phyloP scores from a whole-genome alignment of 2,329 filamentous ascomycete genomes.

The Fonsecaea pedrosoi region DNA sequence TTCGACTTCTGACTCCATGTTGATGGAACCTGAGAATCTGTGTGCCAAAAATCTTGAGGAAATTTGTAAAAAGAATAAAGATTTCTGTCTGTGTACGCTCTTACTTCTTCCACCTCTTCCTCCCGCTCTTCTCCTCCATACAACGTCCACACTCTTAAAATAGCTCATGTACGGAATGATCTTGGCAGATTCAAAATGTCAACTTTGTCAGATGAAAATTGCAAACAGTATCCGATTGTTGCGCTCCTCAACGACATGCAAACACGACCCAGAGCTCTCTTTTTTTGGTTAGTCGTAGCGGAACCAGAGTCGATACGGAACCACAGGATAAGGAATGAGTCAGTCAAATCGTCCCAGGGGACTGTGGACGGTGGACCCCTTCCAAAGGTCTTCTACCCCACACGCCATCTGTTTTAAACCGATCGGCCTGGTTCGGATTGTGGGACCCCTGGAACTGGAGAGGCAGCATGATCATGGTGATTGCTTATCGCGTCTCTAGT shows the following conservation, averaged over 20 bases:
- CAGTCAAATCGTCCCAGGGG: neutral
- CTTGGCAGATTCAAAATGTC: neutral
- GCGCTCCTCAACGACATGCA: neutral
- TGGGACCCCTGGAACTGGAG: neutral
- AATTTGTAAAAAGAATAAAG: neutral
- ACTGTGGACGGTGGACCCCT: neutral
- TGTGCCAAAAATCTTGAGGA: conserved; percentile 6
- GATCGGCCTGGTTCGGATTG: neutral
- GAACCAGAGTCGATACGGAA: neutral
- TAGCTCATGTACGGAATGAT: neutral
- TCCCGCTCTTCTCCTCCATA: neutral
- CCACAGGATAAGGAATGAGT: neutral
- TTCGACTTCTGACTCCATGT: conserved; percentile 19
- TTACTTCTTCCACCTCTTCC: conserved; percentile 1
- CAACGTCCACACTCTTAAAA: neutral
- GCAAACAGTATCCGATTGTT: neutral
- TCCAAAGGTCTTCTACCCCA: neutral
- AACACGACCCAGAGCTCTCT: neutral
- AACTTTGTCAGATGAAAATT: neutral
- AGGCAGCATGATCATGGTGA: neutral
- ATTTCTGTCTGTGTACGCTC: neutral
- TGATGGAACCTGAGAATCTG: neutral
- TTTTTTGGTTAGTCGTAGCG: neutral
- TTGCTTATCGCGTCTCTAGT: neutral
- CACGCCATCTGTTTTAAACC: neutral